A percentile compares a stretch with the other conserved stretches of the same genome.
phyloP scores from a whole-genome alignment of 177 flowering plant genomes.

The Vitis hybrid region DNA sequence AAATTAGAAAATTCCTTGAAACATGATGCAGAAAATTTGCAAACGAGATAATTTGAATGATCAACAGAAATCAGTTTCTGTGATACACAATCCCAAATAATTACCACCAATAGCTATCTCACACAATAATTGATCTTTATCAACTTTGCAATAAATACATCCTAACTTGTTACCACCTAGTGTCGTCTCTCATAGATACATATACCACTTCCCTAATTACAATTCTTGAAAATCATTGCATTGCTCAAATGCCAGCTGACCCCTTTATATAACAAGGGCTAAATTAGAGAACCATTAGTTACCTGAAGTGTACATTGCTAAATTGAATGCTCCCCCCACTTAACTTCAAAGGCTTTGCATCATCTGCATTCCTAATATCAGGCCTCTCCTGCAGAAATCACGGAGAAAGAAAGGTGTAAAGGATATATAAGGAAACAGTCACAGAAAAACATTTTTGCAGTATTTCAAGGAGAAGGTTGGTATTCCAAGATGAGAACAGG shows the following conservation, averaged over 20 bases:
- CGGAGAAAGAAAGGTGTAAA: background rate
- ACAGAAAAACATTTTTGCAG: background rate
- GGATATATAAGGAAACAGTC: background rate
- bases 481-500: too few relatives aligned
- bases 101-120: too few relatives aligned
- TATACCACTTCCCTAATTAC: background rate
- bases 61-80: too few relatives aligned
- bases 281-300: slow-evolving; percentile 6
- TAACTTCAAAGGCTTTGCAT: slow-evolving; percentile 63
- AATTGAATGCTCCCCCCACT: slow-evolving; percentile 82
- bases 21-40: too few relatives aligned
- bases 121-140: too few relatives aligned
- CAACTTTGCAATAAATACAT: too few relatives aligned
- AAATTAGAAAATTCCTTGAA: too few relatives aligned
- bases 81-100: too few relatives aligned
- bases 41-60: too few relatives aligned
- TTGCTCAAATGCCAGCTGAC: background rate
- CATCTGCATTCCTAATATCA: slow-evolving; percentile 54
- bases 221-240: background rate
- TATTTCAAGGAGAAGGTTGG: background rate
- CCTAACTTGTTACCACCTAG: too few relatives aligned
- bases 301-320: slow-evolving; percentile 94
- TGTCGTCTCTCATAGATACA: background rate
- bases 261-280: background rate
- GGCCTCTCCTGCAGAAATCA: slow-evolving; percentile 62